Conservation (phyloP, 805 yeast species). For the Huiozyma naganishii region DNA sequence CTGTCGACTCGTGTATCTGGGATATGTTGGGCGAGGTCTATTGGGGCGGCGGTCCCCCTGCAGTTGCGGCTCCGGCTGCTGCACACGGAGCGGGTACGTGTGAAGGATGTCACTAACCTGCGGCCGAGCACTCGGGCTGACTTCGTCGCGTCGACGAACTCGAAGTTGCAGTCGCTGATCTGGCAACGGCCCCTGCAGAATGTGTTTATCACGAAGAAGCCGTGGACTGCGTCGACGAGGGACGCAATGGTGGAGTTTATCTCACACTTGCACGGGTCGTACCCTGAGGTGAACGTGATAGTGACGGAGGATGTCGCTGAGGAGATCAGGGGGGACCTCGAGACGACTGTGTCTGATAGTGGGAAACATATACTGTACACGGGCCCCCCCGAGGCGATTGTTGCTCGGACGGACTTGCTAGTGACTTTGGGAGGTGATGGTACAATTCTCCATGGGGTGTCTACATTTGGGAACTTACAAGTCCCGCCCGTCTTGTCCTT, state of each 20-base stretch:
- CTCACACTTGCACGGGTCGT: slow-evolving; percentile 43
- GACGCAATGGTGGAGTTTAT: slow-evolving; percentile 59
- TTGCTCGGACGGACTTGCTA: slow-evolving; percentile 60
- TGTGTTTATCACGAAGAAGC: slow-evolving; percentile 74
- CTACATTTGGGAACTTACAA: slow-evolving; percentile 54
- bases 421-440: slow-evolving; percentile 97
- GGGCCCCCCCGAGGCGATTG: slow-evolving; percentile 47
- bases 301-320: slow-evolving; percentile 64
- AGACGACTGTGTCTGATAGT: slow-evolving; percentile 18
- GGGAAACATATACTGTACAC: slow-evolving; percentile 40
- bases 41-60: not conserved
- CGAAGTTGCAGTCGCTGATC: slow-evolving; percentile 49
- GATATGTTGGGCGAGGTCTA: too few relatives aligned
- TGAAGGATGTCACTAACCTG: slow-evolving; percentile 24
- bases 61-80: not conserved
- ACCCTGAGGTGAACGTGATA: slow-evolving; percentile 69
- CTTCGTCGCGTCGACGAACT: slow-evolving; percentile 42
- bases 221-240: slow-evolving; percentile 57
- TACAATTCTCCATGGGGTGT: slow-evolving; percentile 75
- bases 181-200: slow-evolving; percentile 73
- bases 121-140: slow-evolving; percentile 35
- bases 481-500: slow-evolving; percentile 88
- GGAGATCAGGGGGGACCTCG: slow-evolving; percentile 38
- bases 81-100: not conserved
- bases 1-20: too few relatives aligned